Evolutionary conservation across 257 asterid genomes (phyloP).

Genomic region (Scutellaria minor): DNA sequence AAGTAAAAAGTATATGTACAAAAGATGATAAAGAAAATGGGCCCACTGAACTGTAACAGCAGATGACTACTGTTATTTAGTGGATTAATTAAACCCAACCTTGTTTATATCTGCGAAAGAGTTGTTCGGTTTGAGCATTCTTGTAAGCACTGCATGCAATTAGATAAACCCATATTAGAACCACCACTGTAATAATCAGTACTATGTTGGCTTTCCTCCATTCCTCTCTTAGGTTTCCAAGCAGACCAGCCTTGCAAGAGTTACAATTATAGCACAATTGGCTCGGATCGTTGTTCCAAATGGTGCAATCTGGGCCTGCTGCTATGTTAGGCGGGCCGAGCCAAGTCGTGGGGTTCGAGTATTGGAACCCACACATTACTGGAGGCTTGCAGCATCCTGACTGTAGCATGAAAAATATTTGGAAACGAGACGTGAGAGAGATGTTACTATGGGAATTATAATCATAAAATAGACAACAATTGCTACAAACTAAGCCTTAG

Average conservation of each 20-base stretch:
- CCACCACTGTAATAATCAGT: conserved; percentile 67
- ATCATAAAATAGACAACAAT: not conserved
- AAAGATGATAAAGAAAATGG: no score
- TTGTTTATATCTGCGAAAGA: conserved; percentile 58
- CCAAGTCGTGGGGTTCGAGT: conserved; percentile 72
- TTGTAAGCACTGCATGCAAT: conserved; percentile 78
- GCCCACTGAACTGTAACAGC: no score
- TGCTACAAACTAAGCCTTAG: no score
- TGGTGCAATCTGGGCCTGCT: conserved; percentile 57
- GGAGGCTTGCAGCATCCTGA: conserved; percentile 99
- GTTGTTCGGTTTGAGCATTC: conserved; percentile 76
- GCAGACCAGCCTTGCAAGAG: conserved; percentile 83
- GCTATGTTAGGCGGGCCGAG: conserved; percentile 51
- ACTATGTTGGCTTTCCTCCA: conserved; percentile 79
- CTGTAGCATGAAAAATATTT: conserved; percentile 39
- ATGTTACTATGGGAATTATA: not conserved
- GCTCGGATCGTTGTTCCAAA: conserved; percentile 71
- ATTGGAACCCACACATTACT: conserved; percentile 68
- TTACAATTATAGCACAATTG: conserved; percentile 76
- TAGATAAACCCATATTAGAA: conserved; percentile 68
- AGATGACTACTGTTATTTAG: no score
- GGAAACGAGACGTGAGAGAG: not conserved
- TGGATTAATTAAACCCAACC: conserved; percentile 52
- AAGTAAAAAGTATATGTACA: no score
- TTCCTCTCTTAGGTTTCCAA: conserved; percentile 68